These are phyloP conservation scores for Ophiostoma quercus DNA, from an alignment of 2,329 filamentous ascomycete genomes.

Conservation along the genomic window DNA sequence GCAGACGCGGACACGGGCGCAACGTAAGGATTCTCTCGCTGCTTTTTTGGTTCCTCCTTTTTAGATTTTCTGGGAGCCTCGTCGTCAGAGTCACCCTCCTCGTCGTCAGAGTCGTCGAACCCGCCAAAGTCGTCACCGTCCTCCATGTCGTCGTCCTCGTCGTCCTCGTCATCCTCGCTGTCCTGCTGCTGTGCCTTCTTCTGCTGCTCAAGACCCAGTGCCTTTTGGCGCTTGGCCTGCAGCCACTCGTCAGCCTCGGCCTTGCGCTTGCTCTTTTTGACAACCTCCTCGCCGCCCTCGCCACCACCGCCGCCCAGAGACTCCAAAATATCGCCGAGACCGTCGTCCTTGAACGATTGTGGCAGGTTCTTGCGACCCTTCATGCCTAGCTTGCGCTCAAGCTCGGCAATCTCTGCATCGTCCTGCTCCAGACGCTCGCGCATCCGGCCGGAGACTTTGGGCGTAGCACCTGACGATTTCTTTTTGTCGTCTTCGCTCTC, in stretches of 20 bases:
- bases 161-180: slow-evolving; percentile 25
- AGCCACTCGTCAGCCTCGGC: slow-evolving; percentile 57
- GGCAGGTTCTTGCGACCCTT: slow-evolving; percentile 69
- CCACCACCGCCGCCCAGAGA: slow-evolving; percentile 41
- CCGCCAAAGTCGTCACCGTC: slow-evolving; percentile 25
- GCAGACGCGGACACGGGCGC: slow-evolving; percentile 54
- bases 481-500: slow-evolving; percentile 31
- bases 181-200: slow-evolving; percentile 31
- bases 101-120: slow-evolving; percentile 28
- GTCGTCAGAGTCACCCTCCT: slow-evolving; percentile 28
- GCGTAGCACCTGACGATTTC: slow-evolving; percentile 23
- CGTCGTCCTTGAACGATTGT: slow-evolving; percentile 73
- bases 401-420: slow-evolving; percentile 77
- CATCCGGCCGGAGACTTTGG: slow-evolving; percentile 36
- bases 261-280: slow-evolving; percentile 58
- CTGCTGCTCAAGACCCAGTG: slow-evolving; percentile 31
- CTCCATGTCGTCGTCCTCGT: slow-evolving; percentile 31
- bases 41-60: slow-evolving; percentile 28
- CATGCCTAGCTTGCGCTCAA: slow-evolving; percentile 84
- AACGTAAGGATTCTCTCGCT: slow-evolving; percentile 77
- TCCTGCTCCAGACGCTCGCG: slow-evolving; percentile 68
- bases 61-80: slow-evolving; percentile 19
- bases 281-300: slow-evolving; percentile 40
- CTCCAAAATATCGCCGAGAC: slow-evolving; percentile 67
- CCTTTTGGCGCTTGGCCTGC: slow-evolving; percentile 51